These are phyloP conservation scores for Arxiozyma slooffiae DNA, from an alignment of 1,139 yeast genomes.

Conservation along the genomic window DNA sequence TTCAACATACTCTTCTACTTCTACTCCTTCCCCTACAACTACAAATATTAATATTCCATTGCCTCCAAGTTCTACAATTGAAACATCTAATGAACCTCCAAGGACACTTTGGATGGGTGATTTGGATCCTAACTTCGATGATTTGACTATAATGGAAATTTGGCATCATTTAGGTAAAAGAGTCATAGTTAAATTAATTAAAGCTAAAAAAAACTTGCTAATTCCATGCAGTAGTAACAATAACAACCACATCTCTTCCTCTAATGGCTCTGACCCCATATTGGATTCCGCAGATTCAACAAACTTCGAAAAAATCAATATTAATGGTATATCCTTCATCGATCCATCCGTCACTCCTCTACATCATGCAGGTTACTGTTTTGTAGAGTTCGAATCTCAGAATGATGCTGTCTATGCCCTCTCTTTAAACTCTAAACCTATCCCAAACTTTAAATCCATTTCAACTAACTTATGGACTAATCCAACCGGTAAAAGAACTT, in stretches of 20 bases:
- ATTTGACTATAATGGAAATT: slow-evolving; percentile 49
- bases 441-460: slow-evolving; percentile 47
- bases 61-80: slow-evolving; percentile 33
- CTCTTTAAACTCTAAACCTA: slow-evolving; percentile 54
- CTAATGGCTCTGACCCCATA: not conserved
- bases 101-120: slow-evolving; percentile 92
- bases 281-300: slow-evolving; percentile 1
- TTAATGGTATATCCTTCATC: slow-evolving; percentile 28
- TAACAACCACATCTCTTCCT: not conserved
- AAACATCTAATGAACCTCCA: slow-evolving; percentile 34
- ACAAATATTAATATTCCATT: slow-evolving; percentile 30
- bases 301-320: slow-evolving; percentile 17
- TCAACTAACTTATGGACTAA: slow-evolving; percentile 22
- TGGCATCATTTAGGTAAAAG: slow-evolving; percentile 50
- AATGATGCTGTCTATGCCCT: slow-evolving; percentile 65
- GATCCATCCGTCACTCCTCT: slow-evolving; percentile 30
- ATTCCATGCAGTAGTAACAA: slow-evolving; percentile 24
- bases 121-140: slow-evolving; percentile 79
- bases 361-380: slow-evolving; percentile 70
- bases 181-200: slow-evolving; percentile 52
- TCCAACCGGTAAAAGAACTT: slow-evolving; percentile 33
- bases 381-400: slow-evolving; percentile 65
- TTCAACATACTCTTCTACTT: not conserved
- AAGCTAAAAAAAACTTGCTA: slow-evolving; percentile 36
- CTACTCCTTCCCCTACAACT: not conserved